A percentile compares a stretch with the other conserved stretches of the same genome.
Evolutionary conservation across 1,139 yeast genomes (phyloP).

Genomic region (Yamadazyma kanchanaburiensis): DNA sequence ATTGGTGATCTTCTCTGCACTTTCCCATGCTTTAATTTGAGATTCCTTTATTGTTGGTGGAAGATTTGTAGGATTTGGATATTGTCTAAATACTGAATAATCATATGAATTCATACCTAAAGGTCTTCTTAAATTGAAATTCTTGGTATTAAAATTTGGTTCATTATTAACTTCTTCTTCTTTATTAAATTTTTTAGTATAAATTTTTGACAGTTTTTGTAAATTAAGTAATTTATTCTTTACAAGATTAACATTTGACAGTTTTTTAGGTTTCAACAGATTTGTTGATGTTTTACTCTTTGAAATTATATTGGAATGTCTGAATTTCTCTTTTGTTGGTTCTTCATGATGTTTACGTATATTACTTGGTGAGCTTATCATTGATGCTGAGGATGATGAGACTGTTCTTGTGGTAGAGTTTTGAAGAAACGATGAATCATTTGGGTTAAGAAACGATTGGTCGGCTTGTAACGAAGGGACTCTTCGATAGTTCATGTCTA

Average conservation of each 20-base stretch:
- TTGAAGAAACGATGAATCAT: slow-evolving; percentile 15
- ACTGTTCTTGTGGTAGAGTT: slow-evolving; percentile 22
- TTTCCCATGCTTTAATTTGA: slow-evolving; percentile 47
- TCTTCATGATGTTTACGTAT: slow-evolving; percentile 19
- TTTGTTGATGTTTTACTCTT: slow-evolving; percentile 8
- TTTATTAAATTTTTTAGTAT: slow-evolving; percentile 6
- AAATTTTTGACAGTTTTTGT: slow-evolving; percentile 22
- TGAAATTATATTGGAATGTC: slow-evolving; percentile 10
- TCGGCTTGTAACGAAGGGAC: slow-evolving; percentile 18
- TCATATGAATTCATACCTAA: slow-evolving; percentile 21
- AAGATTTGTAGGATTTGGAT: slow-evolving; percentile 15
- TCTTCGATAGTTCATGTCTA: slow-evolving; percentile 12
- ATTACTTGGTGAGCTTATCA: slow-evolving; percentile 33
- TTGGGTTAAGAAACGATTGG: slow-evolving; percentile 17
- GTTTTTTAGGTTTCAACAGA: slow-evolving; percentile 13
- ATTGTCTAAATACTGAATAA: slow-evolving; percentile 23
- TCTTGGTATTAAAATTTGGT: slow-evolving; percentile 8
- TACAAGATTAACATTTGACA: slow-evolving; percentile 22
- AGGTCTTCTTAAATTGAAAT: slow-evolving; percentile 17
- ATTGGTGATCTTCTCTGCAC: slow-evolving; percentile 38
- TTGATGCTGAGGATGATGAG: slow-evolving; percentile 28
- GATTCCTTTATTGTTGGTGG: slow-evolving; percentile 31
- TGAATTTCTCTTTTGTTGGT: slow-evolving; percentile 13
- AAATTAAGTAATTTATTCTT: slow-evolving; percentile 28
- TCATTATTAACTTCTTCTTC: slow-evolving; percentile 9